phyloP scores from a whole-genome alignment of 2,329 filamentous ascomycete genomes.

The Diplodia sapinea region DNA sequence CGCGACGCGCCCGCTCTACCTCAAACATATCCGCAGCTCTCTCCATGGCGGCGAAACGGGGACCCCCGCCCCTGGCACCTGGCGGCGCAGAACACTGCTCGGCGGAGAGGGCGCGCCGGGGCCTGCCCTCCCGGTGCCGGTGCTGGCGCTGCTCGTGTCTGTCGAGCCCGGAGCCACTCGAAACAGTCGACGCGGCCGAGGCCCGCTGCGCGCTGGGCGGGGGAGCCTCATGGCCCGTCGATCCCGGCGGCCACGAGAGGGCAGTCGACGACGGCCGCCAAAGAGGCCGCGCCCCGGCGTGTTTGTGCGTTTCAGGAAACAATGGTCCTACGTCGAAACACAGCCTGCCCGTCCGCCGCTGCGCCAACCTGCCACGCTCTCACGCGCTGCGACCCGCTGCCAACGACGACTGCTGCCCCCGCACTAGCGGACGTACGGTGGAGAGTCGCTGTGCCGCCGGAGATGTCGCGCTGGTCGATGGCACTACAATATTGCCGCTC shows the following conservation, averaged over 20 bases:
- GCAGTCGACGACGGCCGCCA: background rate
- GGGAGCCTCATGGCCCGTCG: slow-evolving; percentile 18
- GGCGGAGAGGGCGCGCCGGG: slow-evolving; percentile 15
- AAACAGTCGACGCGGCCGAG: slow-evolving; percentile 25
- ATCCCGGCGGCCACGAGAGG: slow-evolving; percentile 7
- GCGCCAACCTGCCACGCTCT: background rate
- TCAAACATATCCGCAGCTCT: slow-evolving; percentile 6
- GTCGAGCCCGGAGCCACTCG: slow-evolving; percentile 21
- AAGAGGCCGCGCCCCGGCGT: slow-evolving; percentile 19
- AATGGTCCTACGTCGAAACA: slow-evolving; percentile 15
- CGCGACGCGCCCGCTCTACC: slow-evolving; percentile 13
- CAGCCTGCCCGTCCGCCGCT: background rate
- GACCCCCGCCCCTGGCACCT: background rate
- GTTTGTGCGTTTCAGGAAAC: slow-evolving; percentile 22
- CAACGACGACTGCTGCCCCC: background rate
- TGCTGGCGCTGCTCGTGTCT: slow-evolving; percentile 19
- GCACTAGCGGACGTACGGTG: background rate
- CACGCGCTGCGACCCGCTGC: background rate
- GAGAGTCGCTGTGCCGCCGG: background rate
- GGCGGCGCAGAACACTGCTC: slow-evolving; percentile 10
- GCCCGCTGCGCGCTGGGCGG: slow-evolving; percentile 23
- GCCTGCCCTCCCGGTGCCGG: slow-evolving; percentile 6
- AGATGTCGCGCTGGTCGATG: background rate
- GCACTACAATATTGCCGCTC: background rate
- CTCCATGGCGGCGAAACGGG: slow-evolving; percentile 1